Evolutionary conservation across 108 stramenopile genomes (phyloP).

Genomic region (Stephanodiscus minutulus): DNA sequence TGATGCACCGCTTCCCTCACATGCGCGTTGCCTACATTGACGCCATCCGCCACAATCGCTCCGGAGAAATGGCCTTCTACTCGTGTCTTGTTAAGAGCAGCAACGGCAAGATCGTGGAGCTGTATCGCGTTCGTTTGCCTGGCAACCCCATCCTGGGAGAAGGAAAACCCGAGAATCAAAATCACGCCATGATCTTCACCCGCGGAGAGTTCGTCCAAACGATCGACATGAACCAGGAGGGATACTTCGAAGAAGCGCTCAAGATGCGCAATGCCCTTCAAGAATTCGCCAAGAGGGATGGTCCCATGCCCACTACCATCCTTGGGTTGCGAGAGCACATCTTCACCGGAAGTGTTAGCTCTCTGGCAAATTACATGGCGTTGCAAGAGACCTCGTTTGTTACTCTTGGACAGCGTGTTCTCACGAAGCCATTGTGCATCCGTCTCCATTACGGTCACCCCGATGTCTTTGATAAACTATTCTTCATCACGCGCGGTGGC

Average conservation of each 20-base stretch:
- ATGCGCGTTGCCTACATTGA: conserved; percentile 98
- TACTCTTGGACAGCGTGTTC: conserved; percentile 95
- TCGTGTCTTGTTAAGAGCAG: conserved; percentile 93
- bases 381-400: conserved; percentile 97
- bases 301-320: conserved; percentile 91
- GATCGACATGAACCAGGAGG: conserved; percentile 99
- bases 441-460: conserved; percentile 98
- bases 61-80: conserved; percentile 82
- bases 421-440: conserved; percentile 92
- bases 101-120: conserved; percentile 80
- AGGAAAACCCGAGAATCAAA: conserved; percentile 99
- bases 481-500: conserved; percentile 96
- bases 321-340: conserved; percentile 98
- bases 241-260: conserved; percentile 97
- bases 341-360: conserved; percentile 97
- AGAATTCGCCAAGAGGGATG: conserved; percentile 92
- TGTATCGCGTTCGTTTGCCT: conserved; percentile 94
- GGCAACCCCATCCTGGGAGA: conserved; percentile 98
- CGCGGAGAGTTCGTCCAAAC: conserved; percentile 96
- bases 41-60: conserved; percentile 81
- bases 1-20: conserved; percentile 94
- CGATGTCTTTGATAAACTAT: conserved; percentile 98
- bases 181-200: conserved; percentile 98
- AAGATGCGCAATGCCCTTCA: conserved; percentile 98
- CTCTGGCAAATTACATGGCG: conserved; percentile 99